Conservation (phyloP, 2,329 filamentous ascomycete species). For the Harringtonia lauricola region DNA sequence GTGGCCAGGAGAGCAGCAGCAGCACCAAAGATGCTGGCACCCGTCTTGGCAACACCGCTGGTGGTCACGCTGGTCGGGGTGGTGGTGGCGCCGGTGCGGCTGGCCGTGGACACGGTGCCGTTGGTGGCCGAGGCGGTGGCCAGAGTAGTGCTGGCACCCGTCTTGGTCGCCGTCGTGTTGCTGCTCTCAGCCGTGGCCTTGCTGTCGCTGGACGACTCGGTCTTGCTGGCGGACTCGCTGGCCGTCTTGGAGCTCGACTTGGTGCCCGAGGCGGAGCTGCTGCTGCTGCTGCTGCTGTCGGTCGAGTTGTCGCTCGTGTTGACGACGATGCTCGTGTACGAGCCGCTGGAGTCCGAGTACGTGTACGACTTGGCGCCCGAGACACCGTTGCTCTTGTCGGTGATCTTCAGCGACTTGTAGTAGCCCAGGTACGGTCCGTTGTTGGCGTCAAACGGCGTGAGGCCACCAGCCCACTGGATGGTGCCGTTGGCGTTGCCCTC, state of each 20-base stretch:
- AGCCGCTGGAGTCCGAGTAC: slow-evolving; percentile 38
- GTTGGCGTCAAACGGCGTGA: slow-evolving; percentile 36
- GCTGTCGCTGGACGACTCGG: slow-evolving; percentile 1
- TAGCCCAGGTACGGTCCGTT: slow-evolving; percentile 42
- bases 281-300: slow-evolving; percentile 9
- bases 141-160: slow-evolving; percentile 11
- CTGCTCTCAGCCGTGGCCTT: slow-evolving; percentile 1
- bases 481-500: slow-evolving; percentile 42
- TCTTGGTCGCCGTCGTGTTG: not conserved
- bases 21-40: slow-evolving; percentile 12
- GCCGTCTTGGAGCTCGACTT: slow-evolving; percentile 14
- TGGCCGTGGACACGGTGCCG: slow-evolving; percentile 13
- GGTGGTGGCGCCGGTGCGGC: not conserved
- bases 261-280: slow-evolving; percentile 17
- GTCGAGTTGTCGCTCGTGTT: slow-evolving; percentile 21
- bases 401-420: slow-evolving; percentile 45
- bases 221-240: not conserved
- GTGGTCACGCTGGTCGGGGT: slow-evolving; percentile 18
- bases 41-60: slow-evolving; percentile 14
- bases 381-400: slow-evolving; percentile 42
- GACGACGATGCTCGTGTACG: slow-evolving; percentile 40
- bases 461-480: slow-evolving; percentile 56
- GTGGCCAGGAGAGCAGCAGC: slow-evolving; percentile 16
- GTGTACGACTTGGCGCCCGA: slow-evolving; percentile 38
- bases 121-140: slow-evolving; percentile 14